A percentile compares a stretch with the other conserved stretches of the same genome.
Evolutionary conservation across 2,329 filamentous ascomycete genomes (phyloP).

Genomic region (Penicillium occitanis): DNA sequence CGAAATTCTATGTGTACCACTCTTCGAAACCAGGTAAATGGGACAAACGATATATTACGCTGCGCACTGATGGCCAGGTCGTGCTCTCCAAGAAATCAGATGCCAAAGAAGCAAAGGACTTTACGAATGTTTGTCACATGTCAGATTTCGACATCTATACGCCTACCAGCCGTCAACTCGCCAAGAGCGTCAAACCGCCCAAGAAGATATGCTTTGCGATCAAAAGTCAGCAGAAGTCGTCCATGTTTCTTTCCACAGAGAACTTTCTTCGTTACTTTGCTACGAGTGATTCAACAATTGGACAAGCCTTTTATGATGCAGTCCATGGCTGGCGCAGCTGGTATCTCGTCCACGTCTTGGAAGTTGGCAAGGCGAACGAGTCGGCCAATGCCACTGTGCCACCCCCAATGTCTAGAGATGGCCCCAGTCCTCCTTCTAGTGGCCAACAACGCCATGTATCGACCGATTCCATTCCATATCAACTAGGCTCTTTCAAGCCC

Average conservation of each 20-base stretch:
- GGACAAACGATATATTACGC: slow-evolving; percentile 78
- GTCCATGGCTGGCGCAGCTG: slow-evolving; percentile 86
- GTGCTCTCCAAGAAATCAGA: slow-evolving; percentile 64
- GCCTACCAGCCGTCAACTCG: slow-evolving; percentile 66
- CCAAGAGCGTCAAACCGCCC: slow-evolving; percentile 74
- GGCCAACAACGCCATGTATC: slow-evolving; percentile 23
- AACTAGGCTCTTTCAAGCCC: slow-evolving; percentile 67
- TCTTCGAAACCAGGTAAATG: slow-evolving; percentile 81
- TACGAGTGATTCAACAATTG: slow-evolving; percentile 68
- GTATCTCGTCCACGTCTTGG: slow-evolving; percentile 77
- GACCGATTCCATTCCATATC: slow-evolving; percentile 47
- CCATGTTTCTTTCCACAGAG: slow-evolving; percentile 75
- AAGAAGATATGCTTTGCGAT: slow-evolving; percentile 84
- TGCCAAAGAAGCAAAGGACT: slow-evolving; percentile 62
- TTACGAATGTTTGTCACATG: slow-evolving; percentile 72
- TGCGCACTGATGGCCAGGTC: slow-evolving; percentile 72
- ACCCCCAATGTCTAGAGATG: slow-evolving; percentile 27
- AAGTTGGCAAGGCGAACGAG: slow-evolving; percentile 49
- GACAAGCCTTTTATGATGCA: slow-evolving; percentile 66
- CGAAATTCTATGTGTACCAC: slow-evolving; percentile 72
- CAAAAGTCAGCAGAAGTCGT: slow-evolving; percentile 87
- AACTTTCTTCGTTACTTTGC: slow-evolving; percentile 93
- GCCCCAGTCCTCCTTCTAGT: slow-evolving; percentile 25
- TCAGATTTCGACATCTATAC: slow-evolving; percentile 92
- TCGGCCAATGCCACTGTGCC: not conserved